Base-by-base conservation (phyloP, 2,329 filamentous ascomycete genomes). In the Aspergillus sergii region DNA sequence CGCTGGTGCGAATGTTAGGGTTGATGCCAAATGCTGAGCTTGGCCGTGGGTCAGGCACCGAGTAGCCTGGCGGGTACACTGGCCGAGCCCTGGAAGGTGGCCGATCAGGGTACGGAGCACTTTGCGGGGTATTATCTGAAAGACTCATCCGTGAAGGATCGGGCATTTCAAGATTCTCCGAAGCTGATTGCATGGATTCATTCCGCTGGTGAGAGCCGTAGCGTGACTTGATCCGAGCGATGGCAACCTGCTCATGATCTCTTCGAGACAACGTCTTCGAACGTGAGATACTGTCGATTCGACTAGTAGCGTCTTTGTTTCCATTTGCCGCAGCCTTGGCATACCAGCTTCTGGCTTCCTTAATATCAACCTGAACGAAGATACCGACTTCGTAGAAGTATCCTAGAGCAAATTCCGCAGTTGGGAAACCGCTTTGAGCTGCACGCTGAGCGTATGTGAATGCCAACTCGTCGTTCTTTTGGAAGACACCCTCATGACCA, bases 371-470 rank as follows among this genome's bases (percentile, higher is more conserved):
- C n/a, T 88, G 86, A 28, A 96, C 91, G 73, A 93, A 89, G 75
- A 99, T 96, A 69, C 95, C 95, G 70, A 99, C 96, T 77, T 99
- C 95, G 75, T 95, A 88, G 80, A 98, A 99, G 79, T 99, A 99
- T 12, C 94, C 94, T 83, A 99, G 88, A 30, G 95, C 95, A 73
- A 99, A 99, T 77, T 98, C 93, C 56, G 94, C 95, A 0, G 94
- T 98, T 0, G 93, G 85, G 56, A 98, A 85, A 60, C 93, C 93
- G 45, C 89, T 87, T 57, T 88, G 84, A 10, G 95, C 94, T 12
- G 95, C 95, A 68, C 94, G 88, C 71, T 94, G 88, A 1, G 95
- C 95, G 74, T 97, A 98, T 58, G 88, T 90, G 79, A 92, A 99
- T 8, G 95, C 94, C 56, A 98, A 82, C 75, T 94, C 91, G 78